Evolutionary conservation across 2,329 filamentous ascomycete species (phyloP).

Genomic region (Fusarium duplospermum): DNA sequence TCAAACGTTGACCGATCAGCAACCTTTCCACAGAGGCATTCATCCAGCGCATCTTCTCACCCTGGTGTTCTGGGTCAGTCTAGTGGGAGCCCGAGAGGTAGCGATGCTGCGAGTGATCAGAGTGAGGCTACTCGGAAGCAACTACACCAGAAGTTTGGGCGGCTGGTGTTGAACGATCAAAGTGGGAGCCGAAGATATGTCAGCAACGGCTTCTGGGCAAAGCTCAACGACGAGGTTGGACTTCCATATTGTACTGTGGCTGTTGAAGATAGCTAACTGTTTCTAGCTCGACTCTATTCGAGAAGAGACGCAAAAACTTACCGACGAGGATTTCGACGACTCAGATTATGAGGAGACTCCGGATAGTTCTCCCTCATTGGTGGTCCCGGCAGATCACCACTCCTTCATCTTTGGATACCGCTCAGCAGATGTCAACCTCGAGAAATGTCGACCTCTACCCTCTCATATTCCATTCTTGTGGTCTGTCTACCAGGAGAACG

Average conservation of each 20-base stretch:
- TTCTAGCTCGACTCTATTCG: slow-evolving; percentile 56
- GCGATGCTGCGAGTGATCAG: slow-evolving; percentile 47
- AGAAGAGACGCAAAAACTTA: slow-evolving; percentile 60
- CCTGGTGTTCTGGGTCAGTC: slow-evolving; percentile 5
- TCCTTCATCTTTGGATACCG: slow-evolving; percentile 79
- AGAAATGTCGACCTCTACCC: slow-evolving; percentile 72
- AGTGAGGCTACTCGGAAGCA: slow-evolving; percentile 46
- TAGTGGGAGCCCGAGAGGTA: slow-evolving; percentile 40
- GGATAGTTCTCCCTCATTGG: slow-evolving; percentile 53
- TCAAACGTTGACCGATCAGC: slow-evolving; percentile 25
- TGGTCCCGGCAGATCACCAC: slow-evolving; percentile 66
- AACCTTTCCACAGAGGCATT: slow-evolving; percentile 26
- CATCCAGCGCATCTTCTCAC: slow-evolving; percentile 31
- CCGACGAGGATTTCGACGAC: slow-evolving; percentile 59
- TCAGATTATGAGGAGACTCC: slow-evolving; percentile 72
- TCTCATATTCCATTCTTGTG: slow-evolving; percentile 76
- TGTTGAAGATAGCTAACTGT: slow-evolving; percentile 14
- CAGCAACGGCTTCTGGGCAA: slow-evolving; percentile 82
- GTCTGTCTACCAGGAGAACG: slow-evolving; percentile 78
- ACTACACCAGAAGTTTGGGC: slow-evolving; percentile 66
- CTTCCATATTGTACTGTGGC: background rate
- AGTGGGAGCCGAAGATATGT: slow-evolving; percentile 78
- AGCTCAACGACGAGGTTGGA: slow-evolving; percentile 77
- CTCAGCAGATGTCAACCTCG: slow-evolving; percentile 75
- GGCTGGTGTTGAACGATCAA: slow-evolving; percentile 76